Evolutionary conservation across 2,329 filamentous ascomycete species (phyloP).

Genomic region (Macrophomina tecta): DNA sequence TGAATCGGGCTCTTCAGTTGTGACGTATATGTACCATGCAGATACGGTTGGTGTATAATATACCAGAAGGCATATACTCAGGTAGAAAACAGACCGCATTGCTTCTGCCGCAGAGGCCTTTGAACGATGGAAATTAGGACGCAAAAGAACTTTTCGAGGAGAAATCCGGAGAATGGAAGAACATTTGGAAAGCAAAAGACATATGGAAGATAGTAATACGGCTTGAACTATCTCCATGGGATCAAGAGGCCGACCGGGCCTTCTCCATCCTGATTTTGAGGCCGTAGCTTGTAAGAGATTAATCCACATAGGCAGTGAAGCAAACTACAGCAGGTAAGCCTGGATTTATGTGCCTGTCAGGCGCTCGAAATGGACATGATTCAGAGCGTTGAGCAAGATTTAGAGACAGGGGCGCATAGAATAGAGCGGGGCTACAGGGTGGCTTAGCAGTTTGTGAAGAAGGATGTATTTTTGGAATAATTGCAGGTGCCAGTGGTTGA

Average conservation of each 20-base stretch:
- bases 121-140: too few relatives aligned
- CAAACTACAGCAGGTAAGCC: neutral
- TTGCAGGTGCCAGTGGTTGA: neutral
- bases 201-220: too few relatives aligned
- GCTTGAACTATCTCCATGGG: too few relatives aligned
- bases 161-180: too few relatives aligned
- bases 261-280: neutral
- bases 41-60: neutral
- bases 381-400: neutral
- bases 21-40: neutral
- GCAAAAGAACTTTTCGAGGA: too few relatives aligned
- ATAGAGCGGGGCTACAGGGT: neutral
- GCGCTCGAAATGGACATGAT: neutral
- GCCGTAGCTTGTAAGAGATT: neutral
- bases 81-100: neutral
- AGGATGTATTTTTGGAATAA: neutral
- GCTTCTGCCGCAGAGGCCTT: neutral
- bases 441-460: neutral
- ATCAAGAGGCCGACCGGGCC: neutral
- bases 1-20: neutral
- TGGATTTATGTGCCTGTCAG: neutral
- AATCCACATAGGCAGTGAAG: neutral
- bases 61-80: slow-evolving; percentile 18
- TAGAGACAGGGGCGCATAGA: neutral
- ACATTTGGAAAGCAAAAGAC: too few relatives aligned